phyloP scores from a whole-genome alignment of 345 rosid species.

The Erysimum cheiranthoides region DNA sequence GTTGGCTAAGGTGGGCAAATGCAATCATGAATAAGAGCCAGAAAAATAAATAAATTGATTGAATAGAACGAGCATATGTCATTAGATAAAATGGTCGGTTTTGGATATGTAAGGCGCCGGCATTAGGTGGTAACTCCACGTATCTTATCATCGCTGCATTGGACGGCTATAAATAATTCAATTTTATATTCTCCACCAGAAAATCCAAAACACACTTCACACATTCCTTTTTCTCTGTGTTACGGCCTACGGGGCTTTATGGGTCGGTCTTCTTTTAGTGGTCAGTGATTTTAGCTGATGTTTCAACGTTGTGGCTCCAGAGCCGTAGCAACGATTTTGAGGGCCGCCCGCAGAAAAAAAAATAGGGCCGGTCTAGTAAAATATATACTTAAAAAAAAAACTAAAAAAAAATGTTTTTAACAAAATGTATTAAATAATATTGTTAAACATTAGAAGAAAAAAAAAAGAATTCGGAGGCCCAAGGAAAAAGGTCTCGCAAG shows the following conservation, averaged over 20 bases:
- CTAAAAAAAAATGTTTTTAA: no score
- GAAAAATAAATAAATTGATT: background rate
- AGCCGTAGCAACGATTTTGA: no score
- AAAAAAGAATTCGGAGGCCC: no score
- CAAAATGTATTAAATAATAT: no score
- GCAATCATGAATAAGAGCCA: constrained; percentile 7
- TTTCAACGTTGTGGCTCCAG: background rate
- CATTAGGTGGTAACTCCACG: constrained; percentile 1
- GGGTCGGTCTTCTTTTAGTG: background rate
- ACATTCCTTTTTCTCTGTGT: background rate
- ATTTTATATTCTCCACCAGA: background rate
- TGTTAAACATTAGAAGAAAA: no score
- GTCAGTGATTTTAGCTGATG: background rate
- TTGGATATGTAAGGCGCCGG: constrained; percentile 1
- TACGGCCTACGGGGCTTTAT: background rate
- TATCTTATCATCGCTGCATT: constrained; percentile 1
- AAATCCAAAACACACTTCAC: background rate
- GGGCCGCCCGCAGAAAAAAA: no score
- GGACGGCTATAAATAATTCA: constrained; percentile 10
- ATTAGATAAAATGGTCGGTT: constrained; percentile 17
- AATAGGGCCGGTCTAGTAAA: no score
- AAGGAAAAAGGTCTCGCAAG: no score
- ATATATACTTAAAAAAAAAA: no score
- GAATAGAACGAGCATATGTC: background rate
- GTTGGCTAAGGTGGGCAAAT: background rate